Conservation (phyloP, 129 eudicot species). For the Artemisia argyi region DNA sequence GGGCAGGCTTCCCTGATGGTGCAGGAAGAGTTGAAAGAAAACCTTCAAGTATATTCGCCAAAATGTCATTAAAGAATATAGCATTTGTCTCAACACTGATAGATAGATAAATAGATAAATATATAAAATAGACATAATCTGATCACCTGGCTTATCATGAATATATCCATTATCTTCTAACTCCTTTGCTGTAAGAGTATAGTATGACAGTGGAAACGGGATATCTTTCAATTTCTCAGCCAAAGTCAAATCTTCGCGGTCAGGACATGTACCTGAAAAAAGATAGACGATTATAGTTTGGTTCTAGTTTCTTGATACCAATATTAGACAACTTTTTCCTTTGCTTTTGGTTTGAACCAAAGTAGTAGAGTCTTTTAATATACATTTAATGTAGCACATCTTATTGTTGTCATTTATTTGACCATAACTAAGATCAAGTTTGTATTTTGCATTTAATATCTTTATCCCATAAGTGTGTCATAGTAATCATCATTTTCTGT, state of each 20-base stretch:
- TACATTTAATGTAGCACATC: too few species aligned
- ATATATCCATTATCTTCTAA: slow-evolving; percentile 88
- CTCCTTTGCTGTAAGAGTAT: slow-evolving; percentile 69
- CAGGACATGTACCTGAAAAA: slow-evolving; percentile 34
- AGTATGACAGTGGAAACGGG: slow-evolving; percentile 86
- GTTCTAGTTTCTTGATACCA: too few species aligned
- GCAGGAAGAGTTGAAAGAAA: slow-evolving; percentile 79
- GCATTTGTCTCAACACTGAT: background rate
- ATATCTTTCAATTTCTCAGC: slow-evolving; percentile 45
- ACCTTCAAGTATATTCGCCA: slow-evolving; percentile 36
- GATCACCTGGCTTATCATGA: slow-evolving; percentile 58
- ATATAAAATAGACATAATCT: background rate
- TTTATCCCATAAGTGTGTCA: too few species aligned
- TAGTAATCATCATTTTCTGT: too few species aligned
- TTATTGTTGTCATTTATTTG: background rate
- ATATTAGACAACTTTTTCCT: too few species aligned
- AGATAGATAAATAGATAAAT: background rate
- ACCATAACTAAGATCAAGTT: too few species aligned
- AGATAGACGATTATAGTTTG: slow-evolving; percentile 13
- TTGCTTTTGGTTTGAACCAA: too few species aligned
- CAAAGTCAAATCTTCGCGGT: slow-evolving; percentile 27
- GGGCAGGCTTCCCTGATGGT: slow-evolving; percentile 56
- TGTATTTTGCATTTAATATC: too few species aligned
- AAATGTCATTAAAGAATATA: background rate
- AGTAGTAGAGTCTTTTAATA: too few species aligned